These are phyloP conservation scores for Fusarium ambrosium DNA, from an alignment of 2,329 filamentous ascomycete genomes.

Conservation along the genomic window DNA sequence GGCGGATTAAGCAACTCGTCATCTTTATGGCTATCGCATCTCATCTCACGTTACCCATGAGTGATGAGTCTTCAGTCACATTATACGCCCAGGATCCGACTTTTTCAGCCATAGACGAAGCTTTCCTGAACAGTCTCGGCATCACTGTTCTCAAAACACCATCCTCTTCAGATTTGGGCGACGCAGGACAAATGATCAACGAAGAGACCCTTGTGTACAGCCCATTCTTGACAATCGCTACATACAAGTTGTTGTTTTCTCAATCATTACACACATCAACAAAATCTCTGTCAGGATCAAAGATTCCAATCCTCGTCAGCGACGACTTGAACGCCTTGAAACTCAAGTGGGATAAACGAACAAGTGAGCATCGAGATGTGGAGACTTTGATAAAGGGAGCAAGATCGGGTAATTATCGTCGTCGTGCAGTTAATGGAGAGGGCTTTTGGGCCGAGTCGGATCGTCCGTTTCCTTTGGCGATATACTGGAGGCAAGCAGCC, in stretches of 20 bases:
- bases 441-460: constrained; percentile 41
- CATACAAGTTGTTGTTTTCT: constrained; percentile 34
- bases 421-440: constrained; percentile 37
- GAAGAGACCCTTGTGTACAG: constrained; percentile 42
- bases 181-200: constrained; percentile 39
- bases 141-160: constrained; percentile 37
- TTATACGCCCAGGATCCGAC: constrained; percentile 44
- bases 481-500: constrained; percentile 38
- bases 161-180: constrained; percentile 33
- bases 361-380: constrained; percentile 38
- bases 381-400: constrained; percentile 37
- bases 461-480: constrained; percentile 40
- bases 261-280: neutral
- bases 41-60: constrained; percentile 10
- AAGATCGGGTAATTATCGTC: constrained; percentile 28
- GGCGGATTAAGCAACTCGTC: constrained; percentile 43
- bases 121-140: constrained; percentile 33
- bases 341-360: constrained; percentile 45
- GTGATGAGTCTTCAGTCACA: neutral
- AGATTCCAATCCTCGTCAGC: constrained; percentile 37
- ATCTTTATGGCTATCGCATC: constrained; percentile 39
- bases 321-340: constrained; percentile 45
- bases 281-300: neutral
- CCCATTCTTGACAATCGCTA: constrained; percentile 43
- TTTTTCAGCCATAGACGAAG: constrained; percentile 39